These are phyloP conservation scores for Chalciporus sp. DNA, from an alignment of 1,284 basidiomycete species.

Conservation along the genomic window DNA sequence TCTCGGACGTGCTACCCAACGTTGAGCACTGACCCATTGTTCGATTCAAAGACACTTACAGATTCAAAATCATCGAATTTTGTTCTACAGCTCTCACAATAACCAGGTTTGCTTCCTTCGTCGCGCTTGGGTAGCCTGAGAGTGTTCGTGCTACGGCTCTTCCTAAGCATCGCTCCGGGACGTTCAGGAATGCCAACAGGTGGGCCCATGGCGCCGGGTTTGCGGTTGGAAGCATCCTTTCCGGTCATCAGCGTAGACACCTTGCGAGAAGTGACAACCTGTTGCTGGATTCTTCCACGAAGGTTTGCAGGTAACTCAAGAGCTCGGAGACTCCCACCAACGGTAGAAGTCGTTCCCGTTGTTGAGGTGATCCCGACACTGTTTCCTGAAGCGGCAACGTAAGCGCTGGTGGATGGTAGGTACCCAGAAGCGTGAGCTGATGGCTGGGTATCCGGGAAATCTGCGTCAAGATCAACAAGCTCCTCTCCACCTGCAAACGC, in stretches of 20 bases:
- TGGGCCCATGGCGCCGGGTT: constrained; percentile 62
- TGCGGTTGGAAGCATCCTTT: constrained; percentile 35
- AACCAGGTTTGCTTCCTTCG: constrained; percentile 90
- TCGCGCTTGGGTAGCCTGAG: constrained; percentile 74
- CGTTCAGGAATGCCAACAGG: constrained; percentile 60
- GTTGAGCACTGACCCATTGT: constrained; percentile 4
- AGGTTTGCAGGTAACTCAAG: constrained; percentile 55
- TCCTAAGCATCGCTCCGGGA: constrained; percentile 54
- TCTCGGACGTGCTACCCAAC: constrained; percentile 72
- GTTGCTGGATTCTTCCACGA: constrained; percentile 58
- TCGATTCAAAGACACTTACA: constrained; percentile 48
- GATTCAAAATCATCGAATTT: constrained; percentile 90
- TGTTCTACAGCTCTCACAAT: constrained; percentile 95
- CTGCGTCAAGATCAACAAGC: constrained; percentile 51
- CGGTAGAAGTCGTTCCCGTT: constrained; percentile 79
- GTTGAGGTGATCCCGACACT: constrained; percentile 92
- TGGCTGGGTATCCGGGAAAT: constrained; percentile 47
- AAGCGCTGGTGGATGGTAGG: constrained; percentile 59
- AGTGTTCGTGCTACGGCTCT: constrained; percentile 79
- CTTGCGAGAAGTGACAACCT: constrained; percentile 65
- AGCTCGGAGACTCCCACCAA: constrained; percentile 46
- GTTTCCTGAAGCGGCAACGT: constrained; percentile 92
- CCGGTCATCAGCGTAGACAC: constrained; percentile 36
- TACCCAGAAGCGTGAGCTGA: constrained; percentile 73
- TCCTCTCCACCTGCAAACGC: constrained; percentile 37